phyloP scores from a whole-genome alignment of 164 flowering plant genomes.

The Berberis thunbergii region DNA sequence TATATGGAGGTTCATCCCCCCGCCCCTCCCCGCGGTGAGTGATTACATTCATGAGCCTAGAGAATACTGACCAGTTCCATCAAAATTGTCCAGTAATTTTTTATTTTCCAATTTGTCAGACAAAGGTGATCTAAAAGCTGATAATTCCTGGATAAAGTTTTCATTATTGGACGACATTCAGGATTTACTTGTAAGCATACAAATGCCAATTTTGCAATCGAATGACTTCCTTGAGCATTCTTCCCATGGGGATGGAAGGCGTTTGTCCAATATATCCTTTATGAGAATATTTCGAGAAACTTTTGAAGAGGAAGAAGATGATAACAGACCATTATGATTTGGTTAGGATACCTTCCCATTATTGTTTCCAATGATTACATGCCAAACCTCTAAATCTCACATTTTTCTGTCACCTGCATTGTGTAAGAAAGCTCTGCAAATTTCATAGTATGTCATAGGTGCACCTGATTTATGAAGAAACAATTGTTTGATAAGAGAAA shows the following conservation, averaged over 20 bases:
- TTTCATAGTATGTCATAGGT: not conserved
- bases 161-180: not conserved
- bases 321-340: not conserved
- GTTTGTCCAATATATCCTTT: not conserved
- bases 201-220: not conserved
- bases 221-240: not conserved
- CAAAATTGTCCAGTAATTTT: too few relatives aligned
- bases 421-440: not conserved
- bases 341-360: not conserved
- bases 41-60: too few relatives aligned
- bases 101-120: too few relatives aligned
- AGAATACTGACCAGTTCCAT: too few relatives aligned
- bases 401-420: not conserved
- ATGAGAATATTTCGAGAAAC: not conserved
- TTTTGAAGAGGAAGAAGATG: not conserved
- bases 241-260: not conserved
- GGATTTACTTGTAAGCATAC: not conserved
- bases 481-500: not conserved
- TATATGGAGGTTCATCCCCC: too few relatives aligned
- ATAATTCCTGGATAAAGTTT: not conserved
- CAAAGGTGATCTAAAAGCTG: not conserved
- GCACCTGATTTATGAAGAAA: not conserved
- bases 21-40: too few relatives aligned
- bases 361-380: too few relatives aligned
- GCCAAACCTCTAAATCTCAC: conserved; percentile 4